phyloP scores from a whole-genome alignment of 148 eudicot species.

The Tetragonia tetragonoides region DNA sequence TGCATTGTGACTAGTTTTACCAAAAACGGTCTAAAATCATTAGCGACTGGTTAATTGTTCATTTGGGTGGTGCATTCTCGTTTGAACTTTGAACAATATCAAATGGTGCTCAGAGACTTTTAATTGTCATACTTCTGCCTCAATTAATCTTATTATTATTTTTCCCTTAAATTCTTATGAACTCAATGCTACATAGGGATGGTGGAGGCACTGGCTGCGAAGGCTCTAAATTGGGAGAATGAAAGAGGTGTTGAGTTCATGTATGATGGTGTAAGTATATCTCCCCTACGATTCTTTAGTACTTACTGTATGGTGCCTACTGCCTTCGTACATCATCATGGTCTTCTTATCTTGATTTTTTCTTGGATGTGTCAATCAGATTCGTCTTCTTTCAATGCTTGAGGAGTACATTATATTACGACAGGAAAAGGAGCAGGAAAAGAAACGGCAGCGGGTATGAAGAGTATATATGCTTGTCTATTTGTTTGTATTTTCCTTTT shows the following conservation, averaged over 20 bases:
- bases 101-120: not conserved
- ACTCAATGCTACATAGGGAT: conserved; percentile 49
- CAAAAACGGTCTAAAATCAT: not conserved
- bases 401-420: conserved; percentile 60
- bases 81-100: not conserved
- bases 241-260: conserved; percentile 70
- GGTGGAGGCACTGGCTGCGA: conserved; percentile 72
- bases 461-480: not conserved
- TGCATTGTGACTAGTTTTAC: not conserved
- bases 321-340: not conserved
- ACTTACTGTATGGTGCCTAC: not conserved
- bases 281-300: not conserved
- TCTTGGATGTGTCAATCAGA: conserved; percentile 37
- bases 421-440: conserved; percentile 79
- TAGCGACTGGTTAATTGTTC: not conserved
- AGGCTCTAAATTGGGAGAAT: conserved; percentile 68
- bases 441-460: conserved; percentile 78
- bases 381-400: conserved; percentile 71
- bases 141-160: not conserved
- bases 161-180: conserved; percentile 2
- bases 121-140: not conserved
- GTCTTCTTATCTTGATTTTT: not conserved
- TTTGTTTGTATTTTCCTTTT: not conserved
- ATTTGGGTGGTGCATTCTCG: not conserved
- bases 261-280: conserved; percentile 85